phyloP scores from a whole-genome alignment of 768 basidiomycete genomes.

The Boletus rubescentipes region DNA sequence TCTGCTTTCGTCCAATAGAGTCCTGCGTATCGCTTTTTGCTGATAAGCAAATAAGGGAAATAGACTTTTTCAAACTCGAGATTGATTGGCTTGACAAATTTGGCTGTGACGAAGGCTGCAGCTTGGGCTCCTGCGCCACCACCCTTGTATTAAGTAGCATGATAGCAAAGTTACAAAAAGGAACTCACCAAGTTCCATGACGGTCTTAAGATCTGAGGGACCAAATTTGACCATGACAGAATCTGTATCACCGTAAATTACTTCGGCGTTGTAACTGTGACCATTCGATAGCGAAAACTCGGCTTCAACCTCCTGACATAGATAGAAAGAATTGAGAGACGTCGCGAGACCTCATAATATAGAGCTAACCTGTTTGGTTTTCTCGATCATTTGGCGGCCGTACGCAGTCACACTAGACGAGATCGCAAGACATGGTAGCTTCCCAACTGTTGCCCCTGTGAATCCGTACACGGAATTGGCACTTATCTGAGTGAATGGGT shows the following conservation, averaged over 20 bases:
- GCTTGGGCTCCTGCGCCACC: slow-evolving; percentile 75
- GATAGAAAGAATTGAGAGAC: not conserved
- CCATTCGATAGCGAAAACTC: slow-evolving; percentile 87
- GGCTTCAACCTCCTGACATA: slow-evolving; percentile 74
- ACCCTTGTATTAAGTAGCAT: not conserved
- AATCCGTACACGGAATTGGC: slow-evolving; percentile 99
- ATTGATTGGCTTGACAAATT: slow-evolving; percentile 95
- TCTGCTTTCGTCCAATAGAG: slow-evolving; percentile 96
- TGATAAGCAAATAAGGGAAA: slow-evolving; percentile 96
- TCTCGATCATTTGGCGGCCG: slow-evolving; percentile 98
- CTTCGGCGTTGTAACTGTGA: slow-evolving; percentile 81
- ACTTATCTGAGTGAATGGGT: slow-evolving; percentile 80
- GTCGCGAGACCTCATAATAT: not conserved
- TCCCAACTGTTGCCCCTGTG: slow-evolving; percentile 96
- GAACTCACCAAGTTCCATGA: slow-evolving; percentile 84
- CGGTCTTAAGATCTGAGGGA: slow-evolving; percentile 76
- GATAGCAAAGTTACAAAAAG: not conserved
- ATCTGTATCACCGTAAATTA: slow-evolving; percentile 99
- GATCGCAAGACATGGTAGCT: slow-evolving; percentile 92
- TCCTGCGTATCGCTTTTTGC: slow-evolving; percentile 98
- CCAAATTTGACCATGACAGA: slow-evolving; percentile 99
- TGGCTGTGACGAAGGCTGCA: slow-evolving; percentile 84
- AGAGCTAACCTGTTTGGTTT: slow-evolving; percentile 74
- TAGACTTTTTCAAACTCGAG: slow-evolving; percentile 99
- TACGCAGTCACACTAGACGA: slow-evolving; percentile 95